Evolutionary conservation across 805 yeast genomes (phyloP).

Genomic region (Wickerhamomyces silvicola): DNA sequence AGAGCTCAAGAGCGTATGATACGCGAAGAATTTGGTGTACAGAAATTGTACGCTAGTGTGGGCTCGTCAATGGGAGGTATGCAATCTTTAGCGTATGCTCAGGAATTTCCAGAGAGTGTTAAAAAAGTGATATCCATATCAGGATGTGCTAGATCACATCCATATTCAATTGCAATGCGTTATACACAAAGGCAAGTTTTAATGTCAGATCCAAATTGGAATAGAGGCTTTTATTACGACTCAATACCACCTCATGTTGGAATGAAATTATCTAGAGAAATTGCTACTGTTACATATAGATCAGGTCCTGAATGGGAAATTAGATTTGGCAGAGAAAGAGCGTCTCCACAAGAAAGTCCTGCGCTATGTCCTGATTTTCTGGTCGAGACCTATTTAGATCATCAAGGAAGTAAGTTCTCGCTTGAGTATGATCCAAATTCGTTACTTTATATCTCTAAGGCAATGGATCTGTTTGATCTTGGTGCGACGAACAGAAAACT

Average conservation of each 20-base stretch:
- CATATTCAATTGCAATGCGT: constrained; percentile 88
- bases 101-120: constrained; percentile 75
- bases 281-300: constrained; percentile 89
- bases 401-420: constrained; percentile 92
- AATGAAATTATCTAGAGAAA: constrained; percentile 89
- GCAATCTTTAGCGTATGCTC: constrained; percentile 87
- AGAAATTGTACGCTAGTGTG: constrained; percentile 65
- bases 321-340: constrained; percentile 81
- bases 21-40: constrained; percentile 52
- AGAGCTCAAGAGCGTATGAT: constrained; percentile 77
- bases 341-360: constrained; percentile 72
- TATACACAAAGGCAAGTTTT: constrained; percentile 89
- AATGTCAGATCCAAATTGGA: constrained; percentile 95
- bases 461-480: constrained; percentile 90
- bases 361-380: constrained; percentile 90
- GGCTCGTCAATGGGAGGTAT: constrained; percentile 99
- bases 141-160: constrained; percentile 92
- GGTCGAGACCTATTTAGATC: constrained; percentile 89
- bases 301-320: constrained; percentile 98
- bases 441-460: constrained; percentile 78
- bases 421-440: constrained; percentile 89
- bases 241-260: constrained; percentile 86
- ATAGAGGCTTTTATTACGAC: constrained; percentile 80
- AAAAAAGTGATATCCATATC: constrained; percentile 71
- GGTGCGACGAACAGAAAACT: constrained; percentile 41